Evolutionary conservation across 805 yeast genomes (phyloP).

Genomic region (Teunomyces barrocoloradensis): DNA sequence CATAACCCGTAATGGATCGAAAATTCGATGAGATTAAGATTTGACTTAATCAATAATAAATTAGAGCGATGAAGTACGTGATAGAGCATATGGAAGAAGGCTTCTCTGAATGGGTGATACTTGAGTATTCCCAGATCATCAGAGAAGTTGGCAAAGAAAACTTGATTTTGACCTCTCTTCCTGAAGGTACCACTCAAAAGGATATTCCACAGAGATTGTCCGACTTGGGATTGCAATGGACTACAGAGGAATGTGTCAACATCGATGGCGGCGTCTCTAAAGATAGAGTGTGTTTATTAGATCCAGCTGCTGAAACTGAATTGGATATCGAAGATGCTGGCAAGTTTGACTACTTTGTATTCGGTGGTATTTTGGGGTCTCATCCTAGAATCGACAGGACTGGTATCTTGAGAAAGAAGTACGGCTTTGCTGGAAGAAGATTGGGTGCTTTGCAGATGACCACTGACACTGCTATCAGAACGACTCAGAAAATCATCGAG

Average conservation of each 20-base stretch:
- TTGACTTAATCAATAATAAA: not conserved
- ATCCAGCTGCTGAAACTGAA: slow-evolving; percentile 80
- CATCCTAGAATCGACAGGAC: slow-evolving; percentile 95
- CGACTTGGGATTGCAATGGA: slow-evolving; percentile 74
- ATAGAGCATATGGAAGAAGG: slow-evolving; percentile 98
- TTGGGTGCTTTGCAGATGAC: slow-evolving; percentile 92
- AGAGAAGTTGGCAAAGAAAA: slow-evolving; percentile 79
- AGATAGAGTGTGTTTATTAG: slow-evolving; percentile 73
- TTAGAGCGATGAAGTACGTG: slow-evolving; percentile 68
- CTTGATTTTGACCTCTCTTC: slow-evolving; percentile 73
- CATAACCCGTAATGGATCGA: not conserved
- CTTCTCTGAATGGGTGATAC: slow-evolving; percentile 91
- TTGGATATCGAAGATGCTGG: slow-evolving; percentile 66
- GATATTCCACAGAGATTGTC: slow-evolving; percentile 63
- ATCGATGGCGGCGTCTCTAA: slow-evolving; percentile 45
- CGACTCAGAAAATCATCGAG: slow-evolving; percentile 77
- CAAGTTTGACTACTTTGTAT: slow-evolving; percentile 81
- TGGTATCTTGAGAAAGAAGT: slow-evolving; percentile 74
- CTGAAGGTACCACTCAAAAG: slow-evolving; percentile 52
- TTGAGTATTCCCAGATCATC: slow-evolving; percentile 82
- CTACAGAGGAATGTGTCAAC: slow-evolving; percentile 65
- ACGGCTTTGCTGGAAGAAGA: slow-evolving; percentile 85
- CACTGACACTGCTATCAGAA: slow-evolving; percentile 94
- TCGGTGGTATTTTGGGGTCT: slow-evolving; percentile 95
- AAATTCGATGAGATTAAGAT: slow-evolving; percentile 1